Evolutionary conservation across 2,329 filamentous ascomycete genomes (phyloP), one percentile per base, ranked within the genome.

Genomic region (Talaromyces rugulosus): DNA sequence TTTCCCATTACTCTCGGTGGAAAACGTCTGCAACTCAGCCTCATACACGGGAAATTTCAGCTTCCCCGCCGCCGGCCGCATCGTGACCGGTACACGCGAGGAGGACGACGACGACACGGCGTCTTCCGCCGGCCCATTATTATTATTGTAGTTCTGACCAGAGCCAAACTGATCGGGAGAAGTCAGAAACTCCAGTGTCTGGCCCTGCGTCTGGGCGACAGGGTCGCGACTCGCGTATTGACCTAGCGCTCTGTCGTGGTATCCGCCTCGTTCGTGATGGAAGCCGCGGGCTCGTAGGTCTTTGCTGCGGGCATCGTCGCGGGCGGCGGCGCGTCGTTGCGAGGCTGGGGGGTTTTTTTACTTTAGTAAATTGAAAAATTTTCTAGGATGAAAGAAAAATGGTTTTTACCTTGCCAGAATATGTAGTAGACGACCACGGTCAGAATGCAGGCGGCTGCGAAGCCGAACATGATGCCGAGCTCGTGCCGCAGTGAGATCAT

Each of bases 391-490:
- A 33, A 40, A 55, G 18, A 9, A 60, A 23, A 9, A 27, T 23
- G 27, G 44, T 30, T 18, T 8, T 18, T 63, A 77, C 74, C 64
- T 34, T 70, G 67, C 75, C 75, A 78, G 53, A 75, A 61, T 44
- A 72, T 57, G 28, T 70, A 68, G 56, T 78, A 78, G 3, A 71
- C 60, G 0, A 52, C 71, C 62, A 77, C 73, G 5, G 71, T 74
- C 9, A 75, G 62, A 40, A 74, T 55, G 56, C 68, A 74, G 4
- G 71, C 69, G 27, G 59, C 67, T 1, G 77, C 66, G 59, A 78
- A 78, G 18, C 69, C 76, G 63, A 77, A 75, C 65, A 77, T 72
- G 33, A 77, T 70, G 30, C 75, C 75, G 23, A 78, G 66, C 66
- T 78, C 77, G 34, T 71, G 71, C 23, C 63, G 66, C 11, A 77